Conservation (phyloP, 768 basidiomycete species). For the Hemileccinum rubropunctum region DNA sequence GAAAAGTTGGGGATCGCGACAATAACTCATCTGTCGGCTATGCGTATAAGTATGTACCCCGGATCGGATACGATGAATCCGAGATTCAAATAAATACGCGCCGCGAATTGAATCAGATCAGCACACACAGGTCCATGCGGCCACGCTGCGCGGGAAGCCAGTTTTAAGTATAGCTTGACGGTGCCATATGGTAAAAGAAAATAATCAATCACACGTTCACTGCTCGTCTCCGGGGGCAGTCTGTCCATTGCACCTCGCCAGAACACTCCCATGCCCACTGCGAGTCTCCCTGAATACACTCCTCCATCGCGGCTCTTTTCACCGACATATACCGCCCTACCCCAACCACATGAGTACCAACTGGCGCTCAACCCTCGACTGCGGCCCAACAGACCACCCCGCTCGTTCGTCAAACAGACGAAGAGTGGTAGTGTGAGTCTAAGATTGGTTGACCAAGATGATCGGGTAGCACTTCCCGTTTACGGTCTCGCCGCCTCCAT, state of each 20-base stretch:
- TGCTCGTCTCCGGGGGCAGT: not conserved
- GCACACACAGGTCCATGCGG: slow-evolving; percentile 5
- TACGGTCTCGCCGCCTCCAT: slow-evolving; percentile 53
- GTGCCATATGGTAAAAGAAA: slow-evolving; percentile 28
- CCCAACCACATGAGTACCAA: slow-evolving; percentile 50
- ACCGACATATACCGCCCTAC: slow-evolving; percentile 53
- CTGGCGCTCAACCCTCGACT: slow-evolving; percentile 44
- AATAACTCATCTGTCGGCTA: no score
- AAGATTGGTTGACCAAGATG: slow-evolving; percentile 51
- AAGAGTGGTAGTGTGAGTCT: slow-evolving; percentile 52
- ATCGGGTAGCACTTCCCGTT: slow-evolving; percentile 48
- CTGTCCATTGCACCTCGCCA: slow-evolving; percentile 13
- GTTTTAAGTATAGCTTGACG: slow-evolving; percentile 31
- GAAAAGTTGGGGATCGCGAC: not conserved
- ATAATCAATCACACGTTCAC: slow-evolving; percentile 22
- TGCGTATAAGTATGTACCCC: no score
- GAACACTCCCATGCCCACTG: slow-evolving; percentile 47
- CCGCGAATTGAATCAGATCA: no score
- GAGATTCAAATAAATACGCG: no score
- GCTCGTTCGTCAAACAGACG: slow-evolving; percentile 58
- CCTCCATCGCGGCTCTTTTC: slow-evolving; percentile 39
- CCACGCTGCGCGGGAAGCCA: slow-evolving; percentile 27
- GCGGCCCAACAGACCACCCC: slow-evolving; percentile 37
- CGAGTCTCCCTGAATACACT: slow-evolving; percentile 51
- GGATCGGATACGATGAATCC: no score